Evolutionary conservation across 192 early-diverging fungal species (phyloP).

Genomic region (Coemansia sp.): DNA sequence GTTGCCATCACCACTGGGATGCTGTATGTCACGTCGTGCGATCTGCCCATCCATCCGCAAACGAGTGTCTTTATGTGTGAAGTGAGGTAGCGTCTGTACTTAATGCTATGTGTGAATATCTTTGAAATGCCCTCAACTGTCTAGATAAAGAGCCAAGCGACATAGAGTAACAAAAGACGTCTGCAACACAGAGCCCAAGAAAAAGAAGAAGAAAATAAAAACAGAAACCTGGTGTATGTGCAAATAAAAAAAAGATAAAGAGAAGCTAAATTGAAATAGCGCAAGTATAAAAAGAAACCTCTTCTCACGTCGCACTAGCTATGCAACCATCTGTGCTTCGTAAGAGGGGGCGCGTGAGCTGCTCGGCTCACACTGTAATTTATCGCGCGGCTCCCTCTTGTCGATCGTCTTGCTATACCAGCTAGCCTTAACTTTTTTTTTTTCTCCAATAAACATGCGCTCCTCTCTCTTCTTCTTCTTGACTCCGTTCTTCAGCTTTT

Average conservation of each 20-base stretch:
- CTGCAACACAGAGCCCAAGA: neutral
- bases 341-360: neutral
- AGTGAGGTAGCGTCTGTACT: neutral
- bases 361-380: neutral
- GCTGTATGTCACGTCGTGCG: constrained; percentile 18
- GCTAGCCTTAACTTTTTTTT: constrained; percentile 2
- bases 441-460: neutral
- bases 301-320: neutral
- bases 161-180: constrained; percentile 2
- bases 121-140: neutral
- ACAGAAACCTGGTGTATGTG: neutral
- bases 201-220: neutral
- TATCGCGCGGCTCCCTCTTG: neutral
- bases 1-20: constrained; percentile 15
- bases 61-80: constrained; percentile 5
- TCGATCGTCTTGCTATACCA: neutral
- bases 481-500: neutral
- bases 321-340: neutral
- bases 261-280: neutral
- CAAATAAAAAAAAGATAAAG: constrained; percentile 2
- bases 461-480: neutral
- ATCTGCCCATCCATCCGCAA: constrained; percentile 25
- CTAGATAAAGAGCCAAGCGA: neutral
- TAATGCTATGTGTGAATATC: constrained; percentile 2
- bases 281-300: neutral